A percentile compares a stretch with the other conserved stretches of the same genome.
Conservation (phyloP, 768 basidiomycete species). For the Tubosaeta brunneosetosa region DNA sequence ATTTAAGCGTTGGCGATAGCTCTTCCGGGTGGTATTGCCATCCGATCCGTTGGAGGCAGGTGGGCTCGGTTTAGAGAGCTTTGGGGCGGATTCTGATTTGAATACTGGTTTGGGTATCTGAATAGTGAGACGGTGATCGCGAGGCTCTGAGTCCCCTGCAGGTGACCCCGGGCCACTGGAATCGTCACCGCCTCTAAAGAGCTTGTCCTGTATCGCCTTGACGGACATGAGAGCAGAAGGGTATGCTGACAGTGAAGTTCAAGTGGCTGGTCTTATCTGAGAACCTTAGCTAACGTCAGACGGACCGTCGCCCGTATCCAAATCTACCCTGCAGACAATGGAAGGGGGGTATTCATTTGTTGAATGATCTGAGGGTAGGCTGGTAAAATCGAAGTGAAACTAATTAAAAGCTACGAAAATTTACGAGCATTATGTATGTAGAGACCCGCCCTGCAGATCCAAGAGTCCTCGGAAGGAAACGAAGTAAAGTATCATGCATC, state of each 20-base stretch:
- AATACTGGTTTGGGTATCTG: slow-evolving; percentile 56
- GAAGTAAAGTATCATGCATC: slow-evolving; percentile 9
- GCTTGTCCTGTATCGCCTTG: slow-evolving; percentile 68
- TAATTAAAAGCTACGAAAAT: slow-evolving; percentile 12
- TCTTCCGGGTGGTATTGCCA: slow-evolving; percentile 20
- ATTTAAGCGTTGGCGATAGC: slow-evolving; percentile 62
- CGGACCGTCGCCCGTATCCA: neutral
- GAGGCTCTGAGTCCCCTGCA: slow-evolving; percentile 21
- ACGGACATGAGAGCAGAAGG: slow-evolving; percentile 36
- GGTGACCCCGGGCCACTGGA: slow-evolving; percentile 13
- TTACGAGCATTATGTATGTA: slow-evolving; percentile 11
- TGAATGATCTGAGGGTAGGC: slow-evolving; percentile 5
- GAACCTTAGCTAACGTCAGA: slow-evolving; percentile 21
- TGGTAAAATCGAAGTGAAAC: slow-evolving; percentile 12
- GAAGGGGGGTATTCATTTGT: slow-evolving; percentile 22
- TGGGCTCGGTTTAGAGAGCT: slow-evolving; percentile 38
- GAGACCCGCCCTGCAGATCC: slow-evolving; percentile 31
- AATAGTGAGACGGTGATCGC: slow-evolving; percentile 50
- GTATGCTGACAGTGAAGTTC: slow-evolving; percentile 2
- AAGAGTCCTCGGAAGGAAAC: slow-evolving; percentile 14
- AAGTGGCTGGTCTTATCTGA: neutral
- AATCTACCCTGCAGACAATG: slow-evolving; percentile 6
- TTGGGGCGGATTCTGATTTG: slow-evolving; percentile 38
- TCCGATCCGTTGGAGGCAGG: slow-evolving; percentile 4
- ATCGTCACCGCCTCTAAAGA: slow-evolving; percentile 50